phyloP scores from a whole-genome alignment of 192 early-diverging fungal genomes.

The Entomortierella parvispora region DNA sequence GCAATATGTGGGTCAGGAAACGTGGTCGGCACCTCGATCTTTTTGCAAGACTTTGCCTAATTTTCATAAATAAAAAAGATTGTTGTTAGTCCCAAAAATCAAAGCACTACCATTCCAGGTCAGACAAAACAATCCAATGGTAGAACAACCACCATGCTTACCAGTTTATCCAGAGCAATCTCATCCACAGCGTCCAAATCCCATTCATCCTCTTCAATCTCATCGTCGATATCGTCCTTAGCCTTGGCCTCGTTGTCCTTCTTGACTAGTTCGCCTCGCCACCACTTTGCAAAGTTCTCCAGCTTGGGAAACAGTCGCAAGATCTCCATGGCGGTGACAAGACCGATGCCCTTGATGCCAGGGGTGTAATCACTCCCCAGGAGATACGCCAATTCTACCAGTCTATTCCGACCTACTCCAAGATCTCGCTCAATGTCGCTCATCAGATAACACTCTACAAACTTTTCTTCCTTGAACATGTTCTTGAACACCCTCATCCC shows the following conservation, averaged over 20 bases:
- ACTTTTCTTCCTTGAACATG: slow-evolving; percentile 92
- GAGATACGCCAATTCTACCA: slow-evolving; percentile 88
- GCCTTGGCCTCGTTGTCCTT: slow-evolving; percentile 43
- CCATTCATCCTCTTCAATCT: slow-evolving; percentile 31
- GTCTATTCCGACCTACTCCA: slow-evolving; percentile 70
- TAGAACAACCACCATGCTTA: slow-evolving; percentile 18
- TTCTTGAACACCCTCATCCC: slow-evolving; percentile 84
- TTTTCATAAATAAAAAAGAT: neutral
- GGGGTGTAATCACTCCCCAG: slow-evolving; percentile 98
- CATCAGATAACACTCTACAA: slow-evolving; percentile 84
- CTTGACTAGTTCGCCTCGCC: slow-evolving; percentile 61
- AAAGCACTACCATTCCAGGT: neutral
- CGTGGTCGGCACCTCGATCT: slow-evolving; percentile 70
- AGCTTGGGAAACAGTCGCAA: slow-evolving; percentile 76
- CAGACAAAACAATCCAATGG: neutral
- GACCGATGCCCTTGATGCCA: slow-evolving; percentile 88
- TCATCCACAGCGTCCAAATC: slow-evolving; percentile 53
- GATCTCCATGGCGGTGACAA: slow-evolving; percentile 91
- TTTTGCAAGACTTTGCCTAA: slow-evolving; percentile 70
- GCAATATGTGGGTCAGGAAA: slow-evolving; percentile 86
- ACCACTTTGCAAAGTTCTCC: slow-evolving; percentile 67
- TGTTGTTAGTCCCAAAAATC: neutral
- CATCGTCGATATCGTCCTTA: slow-evolving; percentile 2
- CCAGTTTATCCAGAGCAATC: slow-evolving; percentile 56
- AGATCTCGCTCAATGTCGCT: slow-evolving; percentile 74